Evolutionary conservation across 78 protist species (phyloP).

Genomic region (Ministeria vibrans): DNA sequence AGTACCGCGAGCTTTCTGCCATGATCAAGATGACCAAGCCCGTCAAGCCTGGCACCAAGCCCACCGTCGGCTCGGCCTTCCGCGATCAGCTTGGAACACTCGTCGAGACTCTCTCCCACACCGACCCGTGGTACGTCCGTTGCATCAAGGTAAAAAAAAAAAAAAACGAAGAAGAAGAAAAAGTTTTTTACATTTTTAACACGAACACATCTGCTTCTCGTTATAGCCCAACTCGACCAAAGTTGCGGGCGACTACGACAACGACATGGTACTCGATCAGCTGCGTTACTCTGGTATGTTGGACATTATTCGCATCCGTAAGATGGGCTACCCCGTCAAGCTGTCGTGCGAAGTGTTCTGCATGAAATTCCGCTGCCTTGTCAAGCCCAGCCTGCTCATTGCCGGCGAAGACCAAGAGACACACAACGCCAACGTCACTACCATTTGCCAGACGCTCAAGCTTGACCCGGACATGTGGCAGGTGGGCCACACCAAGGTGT

Average conservation of each 20-base stretch:
- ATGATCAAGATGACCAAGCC: not conserved
- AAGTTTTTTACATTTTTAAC: too few species aligned
- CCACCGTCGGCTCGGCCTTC: not conserved
- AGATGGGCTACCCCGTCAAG: conserved; percentile 58
- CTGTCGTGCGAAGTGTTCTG: not conserved
- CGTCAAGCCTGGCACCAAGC: not conserved
- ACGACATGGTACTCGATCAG: conserved; percentile 33
- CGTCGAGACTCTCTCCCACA: conserved; percentile 29
- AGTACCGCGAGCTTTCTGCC: not conserved
- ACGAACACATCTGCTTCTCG: too few species aligned
- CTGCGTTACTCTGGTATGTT: conserved; percentile 71
- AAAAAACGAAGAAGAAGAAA: too few species aligned
- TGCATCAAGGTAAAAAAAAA: too few species aligned
- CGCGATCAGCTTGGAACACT: conserved; percentile 11
- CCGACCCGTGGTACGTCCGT: conserved; percentile 61
- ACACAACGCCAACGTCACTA: not conserved
- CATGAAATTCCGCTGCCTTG: not conserved
- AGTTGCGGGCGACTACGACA: conserved; percentile 23
- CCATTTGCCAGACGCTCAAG: not conserved
- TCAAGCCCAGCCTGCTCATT: too few species aligned
- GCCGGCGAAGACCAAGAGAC: too few species aligned
- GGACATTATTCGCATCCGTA: conserved; percentile 68
- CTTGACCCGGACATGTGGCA: not conserved
- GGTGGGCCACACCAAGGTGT: conserved; percentile 20
- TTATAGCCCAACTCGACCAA: conserved; percentile 62